Evolutionary conservation across 192 early-diverging fungal genomes (phyloP).

Genomic region (Coemansia umbellata): DNA sequence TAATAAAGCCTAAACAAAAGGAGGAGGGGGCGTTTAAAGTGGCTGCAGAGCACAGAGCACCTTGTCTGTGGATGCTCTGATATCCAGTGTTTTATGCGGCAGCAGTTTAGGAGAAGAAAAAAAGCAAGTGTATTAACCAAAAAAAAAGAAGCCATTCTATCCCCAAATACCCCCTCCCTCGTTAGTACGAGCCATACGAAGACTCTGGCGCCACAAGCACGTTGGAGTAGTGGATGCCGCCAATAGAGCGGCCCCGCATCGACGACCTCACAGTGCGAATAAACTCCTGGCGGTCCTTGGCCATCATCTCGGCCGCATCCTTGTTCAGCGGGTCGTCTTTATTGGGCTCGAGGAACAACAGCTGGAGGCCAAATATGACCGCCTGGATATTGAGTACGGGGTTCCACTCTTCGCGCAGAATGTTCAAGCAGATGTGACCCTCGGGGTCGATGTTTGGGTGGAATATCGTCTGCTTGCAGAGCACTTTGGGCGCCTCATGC

Average conservation of each 20-base stretch:
- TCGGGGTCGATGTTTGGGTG: constrained; percentile 98
- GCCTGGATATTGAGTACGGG: constrained; percentile 93
- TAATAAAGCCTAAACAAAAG: too few species aligned
- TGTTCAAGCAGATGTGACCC: constrained; percentile 95
- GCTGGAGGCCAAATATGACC: constrained; percentile 86
- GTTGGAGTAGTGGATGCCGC: constrained; percentile 66
- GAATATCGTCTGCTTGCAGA: constrained; percentile 86
- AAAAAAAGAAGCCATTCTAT: too few species aligned
- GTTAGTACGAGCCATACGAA: neutral
- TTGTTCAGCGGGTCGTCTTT: constrained; percentile 98
- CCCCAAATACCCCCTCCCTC: too few species aligned
- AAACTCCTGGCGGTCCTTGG: constrained; percentile 66
- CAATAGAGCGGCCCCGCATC: constrained; percentile 75
- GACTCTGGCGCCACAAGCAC: constrained; percentile 34
- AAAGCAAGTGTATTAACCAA: neutral
- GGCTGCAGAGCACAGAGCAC: too few species aligned
- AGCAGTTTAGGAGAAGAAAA: neutral
- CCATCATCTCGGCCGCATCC: constrained; percentile 83
- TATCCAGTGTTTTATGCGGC: too few species aligned
- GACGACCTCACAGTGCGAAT: constrained; percentile 67
- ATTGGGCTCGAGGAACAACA: constrained; percentile 92
- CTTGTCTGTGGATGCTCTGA: too few species aligned
- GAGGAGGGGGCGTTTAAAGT: too few species aligned
- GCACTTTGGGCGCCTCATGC: constrained; percentile 91
- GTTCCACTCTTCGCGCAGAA: constrained; percentile 98